Conservation (phyloP, 2,329 filamentous ascomycete genomes). For the Aspergillus neoniger region DNA sequence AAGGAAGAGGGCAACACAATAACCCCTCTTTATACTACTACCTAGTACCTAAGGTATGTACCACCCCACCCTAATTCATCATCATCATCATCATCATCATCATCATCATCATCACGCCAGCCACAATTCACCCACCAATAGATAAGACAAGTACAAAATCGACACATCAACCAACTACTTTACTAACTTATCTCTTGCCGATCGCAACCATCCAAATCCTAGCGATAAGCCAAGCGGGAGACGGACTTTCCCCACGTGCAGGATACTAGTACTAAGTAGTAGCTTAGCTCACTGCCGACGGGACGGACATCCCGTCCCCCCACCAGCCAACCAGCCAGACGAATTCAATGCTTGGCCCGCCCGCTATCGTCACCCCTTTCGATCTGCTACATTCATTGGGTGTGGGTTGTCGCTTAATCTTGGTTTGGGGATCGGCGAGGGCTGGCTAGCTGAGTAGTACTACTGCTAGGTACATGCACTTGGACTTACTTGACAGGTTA, state of each 20-base stretch:
- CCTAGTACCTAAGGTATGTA: too few species aligned
- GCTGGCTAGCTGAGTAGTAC: neutral
- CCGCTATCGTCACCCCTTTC: neutral
- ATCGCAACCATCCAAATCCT: too few species aligned
- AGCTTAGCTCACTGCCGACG: neutral
- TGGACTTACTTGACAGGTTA: neutral
- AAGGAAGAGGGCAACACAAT: too few species aligned
- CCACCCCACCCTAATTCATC: too few species aligned
- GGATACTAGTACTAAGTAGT: too few species aligned
- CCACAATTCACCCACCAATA: too few species aligned
- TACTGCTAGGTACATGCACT: too few species aligned
- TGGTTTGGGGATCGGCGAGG: neutral
- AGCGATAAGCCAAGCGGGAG: conserved; percentile 1
- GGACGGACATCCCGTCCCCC: neutral
- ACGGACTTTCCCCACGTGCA: neutral
- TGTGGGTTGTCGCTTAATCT: neutral
- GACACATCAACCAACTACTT: neutral
- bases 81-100: too few species aligned
- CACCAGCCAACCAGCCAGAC: neutral
- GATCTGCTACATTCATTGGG: neutral
- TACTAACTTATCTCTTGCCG: too few species aligned
- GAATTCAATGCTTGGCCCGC: neutral
- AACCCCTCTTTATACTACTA: too few species aligned
- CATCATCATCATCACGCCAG: too few species aligned
- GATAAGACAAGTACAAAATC: too few species aligned